Base-by-base conservation (phyloP, 345 rosid species). In the Eucalyptus pauciflora region DNA sequence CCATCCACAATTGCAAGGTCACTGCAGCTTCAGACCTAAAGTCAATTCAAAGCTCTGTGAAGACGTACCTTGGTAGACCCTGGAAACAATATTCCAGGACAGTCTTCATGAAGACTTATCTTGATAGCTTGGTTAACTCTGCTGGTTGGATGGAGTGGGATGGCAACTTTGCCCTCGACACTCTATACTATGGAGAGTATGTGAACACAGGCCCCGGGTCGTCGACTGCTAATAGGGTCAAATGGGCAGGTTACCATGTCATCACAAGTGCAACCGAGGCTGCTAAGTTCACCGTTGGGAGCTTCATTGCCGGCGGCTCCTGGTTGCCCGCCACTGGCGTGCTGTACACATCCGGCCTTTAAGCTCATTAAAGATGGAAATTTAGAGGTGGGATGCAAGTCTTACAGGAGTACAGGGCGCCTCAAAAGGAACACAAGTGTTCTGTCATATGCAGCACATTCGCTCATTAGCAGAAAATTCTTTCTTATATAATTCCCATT, bases 81-180 rank as follows among this genome's bases (percentile, higher is more conserved):
- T 94, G 97, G 96, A 87, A 89, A 76, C 20, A 89, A 41, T 95
- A 94, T 37, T 94, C 97, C 0, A 71, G 95, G 24, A 92, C 95
- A 0, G 93, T 95, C 60, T 92, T 90, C 89, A 91, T 95, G 88
- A 86, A 89, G 88, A 94, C 93, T 4, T 90, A 89, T 25, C 93
- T 95, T 4, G 96, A 92, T 67, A 88, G 92, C 67, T 87, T 94
- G 90, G 92, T 95, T 52, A 88, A 92, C 54, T 90, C 97, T 1
- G 92, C 93, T 1, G 95, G 96, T 4, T 95, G 97, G 96, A 54
- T 92, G 79, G 91, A 89, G 48, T 95, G 96, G 96, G 88, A 87
- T 56, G 96, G 95, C 3, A 51, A 91, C 85, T 94, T 94, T 80
- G 95, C 95, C 6, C 92, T 94, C 16, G 80, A 88, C 2, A 94